Base-by-base conservation (phyloP, 2,329 filamentous ascomycete species). In the Epichloe glyceriae region DNA sequence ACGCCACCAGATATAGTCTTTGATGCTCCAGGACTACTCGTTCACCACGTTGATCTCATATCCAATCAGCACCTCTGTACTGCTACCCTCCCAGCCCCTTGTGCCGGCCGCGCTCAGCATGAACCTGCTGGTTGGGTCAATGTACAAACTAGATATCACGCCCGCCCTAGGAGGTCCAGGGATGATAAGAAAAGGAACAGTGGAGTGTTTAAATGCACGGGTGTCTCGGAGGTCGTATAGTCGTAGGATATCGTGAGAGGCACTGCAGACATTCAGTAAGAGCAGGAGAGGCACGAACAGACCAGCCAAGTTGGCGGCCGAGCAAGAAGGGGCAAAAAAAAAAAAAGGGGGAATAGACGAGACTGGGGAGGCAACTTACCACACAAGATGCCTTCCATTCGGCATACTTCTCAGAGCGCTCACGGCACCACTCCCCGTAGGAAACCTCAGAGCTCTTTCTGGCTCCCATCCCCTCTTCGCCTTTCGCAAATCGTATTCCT, bases 61-160 rank as follows among this genome's bases (percentile, higher is more conserved):
- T 15, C 93, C 93, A 50, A 98, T 80, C 53, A 98, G 66, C 0
- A 93, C 88, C 70, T 98, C 93, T 0, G 93, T 97, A 37, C 78
- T 83, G 19, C 78, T 82, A 1, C 93, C 93, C 65, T 97, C 93
- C 93, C 93, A 98, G 1, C 93, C 93, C 55, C 93, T 73, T 55
- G 93, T 97, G 0, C 93, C 93, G 4, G 88, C 90, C 0, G 88
- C 87, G 2, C 87, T 91, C 35, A 98, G 78, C 85, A 98, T 91
- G 63, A 90, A 97, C 17, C 82, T 78, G 63, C 88, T 91, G 0
- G 88, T 86, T 4, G 86, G 86, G 64, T 98, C 93, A 45, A 96
- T 75, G 61, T 91, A 93, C 10, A 97, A 70, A 53, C 85, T 82
- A 0, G 85, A 88, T 41, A 96, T 91, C 41, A 95, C 88, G 43